These are phyloP conservation scores for Sonneratia caseolaris DNA, from an alignment of 345 rosid genomes.

Conservation along the genomic window DNA sequence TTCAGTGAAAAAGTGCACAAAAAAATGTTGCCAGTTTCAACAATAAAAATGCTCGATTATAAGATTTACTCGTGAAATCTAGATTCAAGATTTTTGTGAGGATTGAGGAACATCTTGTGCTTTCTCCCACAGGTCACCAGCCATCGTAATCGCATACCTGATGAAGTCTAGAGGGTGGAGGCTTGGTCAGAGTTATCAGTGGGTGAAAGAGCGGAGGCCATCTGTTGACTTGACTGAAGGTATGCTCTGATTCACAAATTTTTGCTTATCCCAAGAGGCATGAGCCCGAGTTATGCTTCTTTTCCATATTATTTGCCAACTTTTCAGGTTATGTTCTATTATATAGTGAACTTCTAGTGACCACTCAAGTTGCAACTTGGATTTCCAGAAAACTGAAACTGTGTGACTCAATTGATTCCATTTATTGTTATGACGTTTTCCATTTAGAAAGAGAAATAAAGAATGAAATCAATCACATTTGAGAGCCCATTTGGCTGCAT, in stretches of 20 bases:
- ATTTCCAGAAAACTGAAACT: not conserved
- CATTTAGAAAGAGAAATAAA: not conserved
- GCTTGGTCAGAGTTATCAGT: slow-evolving; percentile 65
- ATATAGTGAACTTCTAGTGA: not conserved
- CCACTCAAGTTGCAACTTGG: not conserved
- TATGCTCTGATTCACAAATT: slow-evolving; percentile 12
- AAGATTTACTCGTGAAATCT: not conserved
- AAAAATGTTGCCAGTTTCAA: not conserved
- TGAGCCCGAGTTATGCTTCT: not conserved
- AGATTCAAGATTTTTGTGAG: not conserved
- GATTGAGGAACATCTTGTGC: not conserved
- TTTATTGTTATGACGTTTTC: not conserved
- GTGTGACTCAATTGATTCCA: not conserved
- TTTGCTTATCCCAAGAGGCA: not conserved
- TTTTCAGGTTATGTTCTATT: not conserved
- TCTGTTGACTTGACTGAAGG: slow-evolving; percentile 55
- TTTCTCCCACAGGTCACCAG: slow-evolving; percentile 65
- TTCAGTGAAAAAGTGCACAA: not conserved
- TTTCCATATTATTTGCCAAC: not conserved
- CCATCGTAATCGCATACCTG: slow-evolving; percentile 75
- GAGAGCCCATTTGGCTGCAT: not conserved
- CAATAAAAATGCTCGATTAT: not conserved
- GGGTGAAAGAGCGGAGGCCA: slow-evolving; percentile 91
- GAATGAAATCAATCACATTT: not conserved
- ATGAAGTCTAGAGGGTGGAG: slow-evolving; percentile 94